Conservation (phyloP, 192 early-diverging fungal genomes). For the Gigaspora rosea region DNA sequence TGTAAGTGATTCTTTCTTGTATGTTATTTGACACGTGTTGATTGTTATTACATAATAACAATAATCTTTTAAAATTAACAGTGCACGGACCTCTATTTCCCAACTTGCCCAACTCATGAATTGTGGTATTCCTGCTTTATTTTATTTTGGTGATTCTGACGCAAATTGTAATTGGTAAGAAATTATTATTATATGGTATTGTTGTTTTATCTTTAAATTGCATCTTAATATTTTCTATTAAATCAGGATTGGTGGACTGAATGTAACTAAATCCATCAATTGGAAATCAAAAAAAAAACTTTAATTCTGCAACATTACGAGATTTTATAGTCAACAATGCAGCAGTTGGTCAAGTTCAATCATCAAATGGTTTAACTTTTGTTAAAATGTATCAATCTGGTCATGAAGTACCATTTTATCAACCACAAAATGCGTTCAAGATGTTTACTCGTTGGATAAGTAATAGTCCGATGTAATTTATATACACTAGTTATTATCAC, state of each 20-base stretch:
- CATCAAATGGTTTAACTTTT: constrained; percentile 39
- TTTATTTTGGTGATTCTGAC: constrained; percentile 83
- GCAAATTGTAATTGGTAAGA: constrained; percentile 77
- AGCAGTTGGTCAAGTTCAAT: constrained; percentile 39
- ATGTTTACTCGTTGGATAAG: constrained; percentile 38
- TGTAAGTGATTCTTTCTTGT: constrained; percentile 36
- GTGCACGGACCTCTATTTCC: constrained; percentile 14
- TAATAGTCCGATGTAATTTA: neutral
- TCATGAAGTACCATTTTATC: constrained; percentile 55
- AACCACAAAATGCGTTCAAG: constrained; percentile 36
- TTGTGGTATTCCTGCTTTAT: constrained; percentile 55
- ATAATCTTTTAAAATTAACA: constrained; percentile 21
- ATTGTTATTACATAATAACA: neutral
- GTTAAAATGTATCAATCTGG: constrained; percentile 46
- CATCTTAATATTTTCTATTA: no score
- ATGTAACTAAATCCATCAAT: no score
- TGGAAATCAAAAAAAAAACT: no score
- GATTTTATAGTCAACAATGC: no score
- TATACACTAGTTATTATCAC: no score
- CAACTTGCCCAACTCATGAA: constrained; percentile 56
- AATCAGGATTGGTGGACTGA: no score
- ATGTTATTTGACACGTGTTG: neutral
- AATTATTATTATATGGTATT: no score
- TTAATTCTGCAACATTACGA: neutral
- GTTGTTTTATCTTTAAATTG: no score